Evolutionary conservation across 1,284 basidiomycete genomes (phyloP).

Genomic region (Xanthoconium separans): DNA sequence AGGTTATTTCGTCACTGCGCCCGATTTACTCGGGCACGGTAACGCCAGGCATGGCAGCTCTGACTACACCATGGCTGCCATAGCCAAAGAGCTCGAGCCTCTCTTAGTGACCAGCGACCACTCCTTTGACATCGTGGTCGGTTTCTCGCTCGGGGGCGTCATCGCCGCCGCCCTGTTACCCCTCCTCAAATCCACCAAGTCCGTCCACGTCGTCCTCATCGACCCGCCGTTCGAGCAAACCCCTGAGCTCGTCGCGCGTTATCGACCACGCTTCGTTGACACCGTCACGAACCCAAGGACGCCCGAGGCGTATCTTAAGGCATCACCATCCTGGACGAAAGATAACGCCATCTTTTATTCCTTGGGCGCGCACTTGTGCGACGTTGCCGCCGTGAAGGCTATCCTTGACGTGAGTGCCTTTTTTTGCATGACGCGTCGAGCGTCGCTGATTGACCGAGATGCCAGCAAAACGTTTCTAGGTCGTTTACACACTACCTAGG

Average conservation of each 20-base stretch:
- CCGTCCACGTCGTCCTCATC: slow-evolving; percentile 15
- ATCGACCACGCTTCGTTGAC: neutral
- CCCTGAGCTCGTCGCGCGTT: neutral
- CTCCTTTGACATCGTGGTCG: slow-evolving; percentile 14
- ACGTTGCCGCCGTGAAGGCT: slow-evolving; percentile 2
- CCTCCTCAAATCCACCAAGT: slow-evolving; percentile 8
- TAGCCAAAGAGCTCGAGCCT: slow-evolving; percentile 14
- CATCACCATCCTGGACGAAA: neutral
- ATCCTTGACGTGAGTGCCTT: slow-evolving; percentile 13
- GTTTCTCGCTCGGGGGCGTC: slow-evolving; percentile 22
- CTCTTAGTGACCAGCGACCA: slow-evolving; percentile 4
- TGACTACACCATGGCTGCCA: slow-evolving; percentile 18
- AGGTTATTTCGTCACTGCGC: slow-evolving; percentile 25
- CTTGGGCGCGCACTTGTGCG: slow-evolving; percentile 5
- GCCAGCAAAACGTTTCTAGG: slow-evolving; percentile 21
- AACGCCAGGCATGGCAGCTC: slow-evolving; percentile 11
- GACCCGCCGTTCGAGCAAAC: slow-evolving; percentile 18
- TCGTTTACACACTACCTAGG: slow-evolving; percentile 15
- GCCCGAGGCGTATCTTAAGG: neutral
- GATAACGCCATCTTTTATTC: slow-evolving; percentile 1
- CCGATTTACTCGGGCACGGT: slow-evolving; percentile 26
- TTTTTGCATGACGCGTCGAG: neutral
- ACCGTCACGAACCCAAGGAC: neutral
- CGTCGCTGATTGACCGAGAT: neutral
- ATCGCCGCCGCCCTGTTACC: slow-evolving; percentile 10